phyloP scores from a whole-genome alignment of 148 eudicot genomes.

The Vaccinium myrtillus region DNA sequence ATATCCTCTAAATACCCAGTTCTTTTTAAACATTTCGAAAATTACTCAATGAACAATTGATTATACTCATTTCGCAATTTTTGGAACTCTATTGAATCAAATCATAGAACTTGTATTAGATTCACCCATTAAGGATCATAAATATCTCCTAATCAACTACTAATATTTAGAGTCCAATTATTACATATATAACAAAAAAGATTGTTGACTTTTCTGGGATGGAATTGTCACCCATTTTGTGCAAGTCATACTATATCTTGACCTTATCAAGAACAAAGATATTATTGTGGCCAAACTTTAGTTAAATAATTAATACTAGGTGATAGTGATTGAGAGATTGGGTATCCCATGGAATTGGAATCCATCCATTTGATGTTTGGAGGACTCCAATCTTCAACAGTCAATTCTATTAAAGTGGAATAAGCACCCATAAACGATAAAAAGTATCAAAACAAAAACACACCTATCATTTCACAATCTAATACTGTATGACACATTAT shows the following conservation, averaged over 20 bases:
- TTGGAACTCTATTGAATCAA: no score
- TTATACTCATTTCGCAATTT: no score
- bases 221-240: background rate
- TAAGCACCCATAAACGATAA: background rate
- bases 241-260: background rate
- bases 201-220: background rate
- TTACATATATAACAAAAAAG: background rate
- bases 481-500: no score
- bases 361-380: background rate
- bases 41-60: no score
- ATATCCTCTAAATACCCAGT: no score
- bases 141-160: background rate
- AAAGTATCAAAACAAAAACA: background rate
- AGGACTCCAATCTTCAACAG: background rate
- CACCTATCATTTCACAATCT: background rate
- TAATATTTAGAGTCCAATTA: background rate
- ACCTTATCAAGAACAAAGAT: conserved; percentile 10
- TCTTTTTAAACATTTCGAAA: no score
- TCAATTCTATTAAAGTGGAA: conserved; percentile 3
- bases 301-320: background rate
- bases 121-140: background rate
- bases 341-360: conserved; percentile 10
- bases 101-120: no score
- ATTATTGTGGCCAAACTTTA: conserved; percentile 10
- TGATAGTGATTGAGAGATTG: conserved; percentile 9